A percentile compares a stretch with the other conserved stretches of the same genome.
These are phyloP conservation scores for Dipodascopsis uninucleata DNA, from an alignment of 805 yeast genomes.

Conservation along the genomic window DNA sequence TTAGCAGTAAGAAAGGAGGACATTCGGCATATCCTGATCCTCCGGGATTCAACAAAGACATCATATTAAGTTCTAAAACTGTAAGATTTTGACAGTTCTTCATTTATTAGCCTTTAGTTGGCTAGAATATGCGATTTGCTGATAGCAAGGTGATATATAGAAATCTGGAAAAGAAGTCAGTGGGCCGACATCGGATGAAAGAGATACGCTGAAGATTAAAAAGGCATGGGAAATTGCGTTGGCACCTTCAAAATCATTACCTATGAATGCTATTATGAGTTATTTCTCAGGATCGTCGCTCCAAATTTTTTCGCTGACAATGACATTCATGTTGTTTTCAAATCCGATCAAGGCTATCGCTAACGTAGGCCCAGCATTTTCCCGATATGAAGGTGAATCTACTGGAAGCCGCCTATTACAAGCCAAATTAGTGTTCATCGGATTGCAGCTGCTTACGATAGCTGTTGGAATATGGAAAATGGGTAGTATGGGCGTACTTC, in stretches of 20 bases:
- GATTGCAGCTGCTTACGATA: constrained; percentile 52
- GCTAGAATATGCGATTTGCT: too few species aligned
- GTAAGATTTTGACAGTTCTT: constrained; percentile 5
- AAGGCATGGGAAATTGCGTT: constrained; percentile 86
- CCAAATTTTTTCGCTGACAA: constrained; percentile 86
- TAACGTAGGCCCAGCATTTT: constrained; percentile 53
- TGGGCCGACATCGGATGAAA: constrained; percentile 16
- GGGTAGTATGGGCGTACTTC: constrained; percentile 83
- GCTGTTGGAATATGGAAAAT: constrained; percentile 81
- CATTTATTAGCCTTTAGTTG: neutral
- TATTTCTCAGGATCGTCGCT: constrained; percentile 89
- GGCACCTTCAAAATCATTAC: constrained; percentile 79
- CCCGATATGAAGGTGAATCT: constrained; percentile 33
- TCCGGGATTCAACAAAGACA: constrained; percentile 18
- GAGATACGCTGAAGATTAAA: constrained; percentile 28
- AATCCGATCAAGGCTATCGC: constrained; percentile 73
- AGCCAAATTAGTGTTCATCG: constrained; percentile 49
- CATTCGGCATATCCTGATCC: constrained; percentile 16
- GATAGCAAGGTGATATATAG: too few species aligned
- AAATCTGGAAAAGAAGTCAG: constrained; percentile 19
- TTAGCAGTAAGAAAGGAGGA: too few species aligned
- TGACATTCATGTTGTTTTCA: constrained; percentile 78
- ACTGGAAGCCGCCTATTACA: constrained; percentile 32
- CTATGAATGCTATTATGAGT: constrained; percentile 85
- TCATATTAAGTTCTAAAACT: constrained; percentile 14